Evolutionary conservation across 176 grass and related monocot genomes (phyloP), one percentile per base, ranked within the genome.

Genomic region (Oryza officinalis): DNA sequence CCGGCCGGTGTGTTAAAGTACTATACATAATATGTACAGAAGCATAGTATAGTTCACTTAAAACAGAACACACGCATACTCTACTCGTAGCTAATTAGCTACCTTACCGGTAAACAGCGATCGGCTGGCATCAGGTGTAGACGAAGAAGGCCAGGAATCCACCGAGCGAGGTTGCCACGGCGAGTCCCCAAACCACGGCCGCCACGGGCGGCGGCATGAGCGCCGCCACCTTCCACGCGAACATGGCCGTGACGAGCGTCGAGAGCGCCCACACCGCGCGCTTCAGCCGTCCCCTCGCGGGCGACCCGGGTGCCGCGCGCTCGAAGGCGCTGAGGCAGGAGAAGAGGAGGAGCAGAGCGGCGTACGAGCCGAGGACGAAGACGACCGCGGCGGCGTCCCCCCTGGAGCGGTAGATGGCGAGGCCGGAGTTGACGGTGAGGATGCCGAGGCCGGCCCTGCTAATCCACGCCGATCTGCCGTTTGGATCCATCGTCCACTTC

Each of bases 341-440:
- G 38, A 63, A 47, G 7, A 86, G 52, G 26, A 79, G 66, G 0
- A 79, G 31, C 6, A 79, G 52, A 4, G 18, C 17, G 17, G 25
- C 1, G 52, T 71, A 79, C 3, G 83, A 18, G 27, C 18, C 52
- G 27, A 14, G 20, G n/a, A 80, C 81, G 81, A 89, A 89, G 23
- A 5, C 2, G 3, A 83, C 65, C 2, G 72, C 14, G 13, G 2
- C 52, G 1, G 75, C 41, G 68, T 89, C 87, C 14, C 52, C 43
- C 5, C 37, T 13, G 6, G 75, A 67, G 68, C 82, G 76, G 69
- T 73, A 44, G 45, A 84, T 5, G 44, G 81, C 81, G 13, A 77
- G 30, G 3, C 0, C 70, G 0, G 69, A 80, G 76, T 84, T 89
- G 35, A 61, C 9, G 3, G 81, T 46, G 1, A 84, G 87, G 2